Conservation (phyloP, 352 stramenopile genomes). For the Phytophthora sp. region DNA sequence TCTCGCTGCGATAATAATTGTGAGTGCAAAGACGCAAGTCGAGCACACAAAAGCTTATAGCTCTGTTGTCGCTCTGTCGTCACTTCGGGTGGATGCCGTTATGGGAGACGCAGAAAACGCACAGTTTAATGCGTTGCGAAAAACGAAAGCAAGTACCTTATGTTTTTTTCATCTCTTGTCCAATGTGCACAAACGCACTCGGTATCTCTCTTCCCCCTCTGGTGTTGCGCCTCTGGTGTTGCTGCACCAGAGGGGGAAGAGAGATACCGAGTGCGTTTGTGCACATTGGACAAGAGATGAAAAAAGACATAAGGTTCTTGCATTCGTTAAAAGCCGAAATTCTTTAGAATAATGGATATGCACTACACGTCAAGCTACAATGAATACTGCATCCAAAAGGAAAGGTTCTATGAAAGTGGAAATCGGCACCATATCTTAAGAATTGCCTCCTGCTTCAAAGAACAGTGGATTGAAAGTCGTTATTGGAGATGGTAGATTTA, state of each 20-base stretch:
- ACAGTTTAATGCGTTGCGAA: not conserved
- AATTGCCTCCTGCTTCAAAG: slow-evolving; percentile 1
- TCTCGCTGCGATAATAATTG: not conserved
- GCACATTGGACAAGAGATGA: slow-evolving; percentile 3
- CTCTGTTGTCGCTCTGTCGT: not conserved
- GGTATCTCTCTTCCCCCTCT: not conserved
- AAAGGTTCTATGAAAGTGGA: not conserved
- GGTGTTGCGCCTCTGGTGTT: no score
- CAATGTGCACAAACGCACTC: slow-evolving; percentile 9
- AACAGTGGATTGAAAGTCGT: slow-evolving; percentile 9
- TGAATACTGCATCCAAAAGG: slow-evolving; percentile 1
- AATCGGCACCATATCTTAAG: not conserved
- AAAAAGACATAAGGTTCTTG: slow-evolving; percentile 12
- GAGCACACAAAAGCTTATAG: slow-evolving; percentile 1
- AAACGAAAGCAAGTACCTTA: slow-evolving; percentile 8
- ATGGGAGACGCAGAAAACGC: slow-evolving; percentile 6
- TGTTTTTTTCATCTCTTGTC: slow-evolving; percentile 6
- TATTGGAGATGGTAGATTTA: slow-evolving; percentile 13
- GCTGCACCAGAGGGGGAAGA: not conserved
- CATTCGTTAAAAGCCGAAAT: not conserved
- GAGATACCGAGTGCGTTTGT: slow-evolving; percentile 8
- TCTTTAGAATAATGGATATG: slow-evolving; percentile 17
- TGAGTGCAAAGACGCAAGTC: not conserved
- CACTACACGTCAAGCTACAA: not conserved
- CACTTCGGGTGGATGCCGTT: slow-evolving; percentile 2